Base-by-base conservation (phyloP, 139 green algal genomes). In the Nannochloris sp. region DNA sequence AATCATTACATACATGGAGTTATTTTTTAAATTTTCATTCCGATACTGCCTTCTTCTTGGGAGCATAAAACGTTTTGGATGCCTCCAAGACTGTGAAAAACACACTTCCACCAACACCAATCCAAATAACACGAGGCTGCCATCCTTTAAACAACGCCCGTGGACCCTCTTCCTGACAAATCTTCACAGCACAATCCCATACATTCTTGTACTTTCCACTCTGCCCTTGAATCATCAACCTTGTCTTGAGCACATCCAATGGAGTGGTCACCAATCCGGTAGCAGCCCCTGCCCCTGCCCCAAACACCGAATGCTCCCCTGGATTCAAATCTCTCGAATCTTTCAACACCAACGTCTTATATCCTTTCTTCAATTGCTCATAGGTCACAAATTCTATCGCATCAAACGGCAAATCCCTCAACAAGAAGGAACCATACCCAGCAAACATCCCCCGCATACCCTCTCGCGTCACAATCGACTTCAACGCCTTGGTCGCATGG, bases 321-420 rank as follows among this genome's bases (percentile, higher is more conserved):
- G 81, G 53, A 50, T 87, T 79, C 34, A 91, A 71, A 44, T 90
- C 79, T 0, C 83, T 74, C 25, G 14, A 16, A n/a, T 56, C 49
- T n/a, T 40, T 55, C 59, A 75, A 60, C 49, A 74, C 67, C 2
- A 59, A 2, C 14, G 3, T 31, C 24, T 67, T 36, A 55, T 79
- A 79, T 9, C 49, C 44, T n/a, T 60, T 60, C 67, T 87, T 83
- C 50, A 89, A 64, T 70, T 88, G 80, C 78, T 96, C 89, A 58
- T 95, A 96, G 0, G 80, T 68, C 24, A 91, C 74, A 69, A 99
- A 99, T 76, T 99, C 91, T 44, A 99, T 93, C 57, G 93, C 93
- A 60, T 99, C 93, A 74, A 99, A 99, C 1, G 93, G 92, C 55
- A 99, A 82, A 72, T 99, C 93, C 8, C 93, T 77, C 54, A 97